phyloP scores from a whole-genome alignment of 2,329 filamentous ascomycete genomes.

The Ophiocordyceps polyrhachis-furcata region DNA sequence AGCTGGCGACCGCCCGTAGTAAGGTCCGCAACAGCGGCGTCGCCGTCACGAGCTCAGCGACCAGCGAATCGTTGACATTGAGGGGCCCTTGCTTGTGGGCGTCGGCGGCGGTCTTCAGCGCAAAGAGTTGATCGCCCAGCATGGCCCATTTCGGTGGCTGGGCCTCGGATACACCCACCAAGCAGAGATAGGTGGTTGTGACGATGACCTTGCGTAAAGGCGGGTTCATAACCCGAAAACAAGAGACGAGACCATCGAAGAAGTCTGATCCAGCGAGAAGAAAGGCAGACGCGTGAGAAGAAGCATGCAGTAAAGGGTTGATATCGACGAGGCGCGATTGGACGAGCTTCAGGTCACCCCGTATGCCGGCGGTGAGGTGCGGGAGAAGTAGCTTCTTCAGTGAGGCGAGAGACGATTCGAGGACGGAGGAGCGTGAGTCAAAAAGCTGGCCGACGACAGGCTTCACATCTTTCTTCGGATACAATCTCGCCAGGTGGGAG shows the following conservation, averaged over 20 bases:
- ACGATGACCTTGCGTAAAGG: slow-evolving; percentile 48
- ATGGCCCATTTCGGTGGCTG: slow-evolving; percentile 52
- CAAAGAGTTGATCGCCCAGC: slow-evolving; percentile 68
- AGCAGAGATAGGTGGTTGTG: slow-evolving; percentile 55
- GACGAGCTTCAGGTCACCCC: slow-evolving; percentile 32
- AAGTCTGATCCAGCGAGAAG: slow-evolving; percentile 79
- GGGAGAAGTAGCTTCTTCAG: slow-evolving; percentile 44
- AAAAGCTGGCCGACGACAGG: slow-evolving; percentile 32
- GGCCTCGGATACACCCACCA: slow-evolving; percentile 50
- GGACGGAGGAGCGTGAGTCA: slow-evolving; percentile 23
- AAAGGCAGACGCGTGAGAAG: slow-evolving; percentile 34
- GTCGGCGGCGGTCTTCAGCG: slow-evolving; percentile 53
- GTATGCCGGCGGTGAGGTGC: slow-evolving; percentile 41
- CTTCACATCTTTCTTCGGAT: slow-evolving; percentile 41
- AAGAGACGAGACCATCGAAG: slow-evolving; percentile 52
- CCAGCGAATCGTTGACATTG: slow-evolving; percentile 49
- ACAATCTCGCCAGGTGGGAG: slow-evolving; percentile 46
- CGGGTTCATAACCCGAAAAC: slow-evolving; percentile 45
- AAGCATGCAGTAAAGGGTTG: slow-evolving; percentile 45
- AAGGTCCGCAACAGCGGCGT: slow-evolving; percentile 57
- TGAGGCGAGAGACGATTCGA: slow-evolving; percentile 37
- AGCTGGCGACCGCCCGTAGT: slow-evolving; percentile 29
- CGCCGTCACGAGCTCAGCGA: slow-evolving; percentile 62
- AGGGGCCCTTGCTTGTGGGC: slow-evolving; percentile 36
- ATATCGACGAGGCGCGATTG: slow-evolving; percentile 36